Base-by-base conservation (phyloP, 176 grass and related monocot species). In the Poa annua region DNA sequence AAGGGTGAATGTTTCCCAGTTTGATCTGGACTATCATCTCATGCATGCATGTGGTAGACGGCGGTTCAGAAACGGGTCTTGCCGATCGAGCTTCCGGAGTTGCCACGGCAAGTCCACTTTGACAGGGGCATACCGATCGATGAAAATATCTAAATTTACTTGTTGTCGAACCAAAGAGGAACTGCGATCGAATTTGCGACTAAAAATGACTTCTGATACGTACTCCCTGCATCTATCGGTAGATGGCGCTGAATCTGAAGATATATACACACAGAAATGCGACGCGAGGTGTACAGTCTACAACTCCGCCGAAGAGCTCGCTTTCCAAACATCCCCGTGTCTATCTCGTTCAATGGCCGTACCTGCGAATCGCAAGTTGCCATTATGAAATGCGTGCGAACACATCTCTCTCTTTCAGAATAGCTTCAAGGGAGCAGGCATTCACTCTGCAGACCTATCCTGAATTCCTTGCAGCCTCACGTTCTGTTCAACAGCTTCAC, bases 61-160 rank as follows among this genome's bases (percentile, higher is more conserved):
- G 66, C 59, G 21, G 32, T 42, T 81, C 17, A 44, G 59, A 85
- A 42, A 85, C 71, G 71, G 77, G 32, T 76, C 77, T 70, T 25
- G 15, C 60, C 29, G 29, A 29, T 29, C 15, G 16, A 24, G 59
- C 60, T 65, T 80, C 76, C 76, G 66, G 34, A 9, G 20, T 53
- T 76, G 45, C 24, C 24, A 74, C 49, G 47, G 13, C 66, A 15
- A n/a, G 6, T 39, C 17, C 21, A 17, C 6, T 20, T 45, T 69
- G 22, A 16, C 51, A 33, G 68, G 7, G 13, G 38, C 25, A 15
- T 39, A 29, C 61, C 39, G 16, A 63, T 66, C 62, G 21, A 53
- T 65, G 22, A 15, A 62, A 20, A 15, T 17, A 69, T 59, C 7
- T 29, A 29, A 29, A 29, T 70, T 36, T 24, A 7, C 26, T 4